Conservation (phyloP, 2,329 filamentous ascomycete genomes). For the Beauveria caledonica region DNA sequence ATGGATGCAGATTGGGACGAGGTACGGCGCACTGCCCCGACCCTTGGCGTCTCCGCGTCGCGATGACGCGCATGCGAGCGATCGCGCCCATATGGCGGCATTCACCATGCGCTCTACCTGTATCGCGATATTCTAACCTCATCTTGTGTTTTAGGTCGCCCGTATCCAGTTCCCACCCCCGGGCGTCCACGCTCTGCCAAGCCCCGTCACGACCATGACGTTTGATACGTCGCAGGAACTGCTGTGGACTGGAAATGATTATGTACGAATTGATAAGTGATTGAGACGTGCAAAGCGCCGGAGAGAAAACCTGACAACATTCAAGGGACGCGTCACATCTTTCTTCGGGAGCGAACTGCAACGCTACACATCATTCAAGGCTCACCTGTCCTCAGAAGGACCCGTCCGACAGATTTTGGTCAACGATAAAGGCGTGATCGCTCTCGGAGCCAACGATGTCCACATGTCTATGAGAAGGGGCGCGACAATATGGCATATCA, state of each 20-base stretch:
- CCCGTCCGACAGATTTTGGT: slow-evolving; percentile 82
- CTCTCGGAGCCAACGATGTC: slow-evolving; percentile 72
- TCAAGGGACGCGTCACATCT: slow-evolving; percentile 75
- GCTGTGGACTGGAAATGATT: slow-evolving; percentile 87
- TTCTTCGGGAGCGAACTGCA: slow-evolving; percentile 82
- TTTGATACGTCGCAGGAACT: slow-evolving; percentile 89
- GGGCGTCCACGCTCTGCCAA: slow-evolving; percentile 59
- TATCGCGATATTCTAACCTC: slow-evolving; percentile 1
- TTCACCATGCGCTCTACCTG: neutral
- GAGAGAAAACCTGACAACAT: slow-evolving; percentile 17
- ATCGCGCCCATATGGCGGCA: slow-evolving; percentile 10
- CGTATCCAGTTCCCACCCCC: slow-evolving; percentile 75
- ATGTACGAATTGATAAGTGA: slow-evolving; percentile 44
- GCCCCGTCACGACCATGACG: slow-evolving; percentile 68
- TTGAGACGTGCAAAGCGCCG: neutral
- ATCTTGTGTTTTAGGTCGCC: slow-evolving; percentile 51
- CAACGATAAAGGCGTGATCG: slow-evolving; percentile 83
- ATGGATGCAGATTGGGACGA: slow-evolving; percentile 65
- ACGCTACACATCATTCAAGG: slow-evolving; percentile 83
- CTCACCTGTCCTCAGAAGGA: slow-evolving; percentile 65
- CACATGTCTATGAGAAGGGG: slow-evolving; percentile 85
- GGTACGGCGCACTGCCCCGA: slow-evolving; percentile 32
- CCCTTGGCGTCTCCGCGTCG: slow-evolving; percentile 11
- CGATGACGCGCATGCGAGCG: slow-evolving; percentile 15
- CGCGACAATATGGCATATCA: slow-evolving; percentile 79